Evolutionary conservation across 768 basidiomycete species (phyloP), one percentile per base, ranked within the genome.

Genomic region (Cystobasidium ongulense): DNA sequence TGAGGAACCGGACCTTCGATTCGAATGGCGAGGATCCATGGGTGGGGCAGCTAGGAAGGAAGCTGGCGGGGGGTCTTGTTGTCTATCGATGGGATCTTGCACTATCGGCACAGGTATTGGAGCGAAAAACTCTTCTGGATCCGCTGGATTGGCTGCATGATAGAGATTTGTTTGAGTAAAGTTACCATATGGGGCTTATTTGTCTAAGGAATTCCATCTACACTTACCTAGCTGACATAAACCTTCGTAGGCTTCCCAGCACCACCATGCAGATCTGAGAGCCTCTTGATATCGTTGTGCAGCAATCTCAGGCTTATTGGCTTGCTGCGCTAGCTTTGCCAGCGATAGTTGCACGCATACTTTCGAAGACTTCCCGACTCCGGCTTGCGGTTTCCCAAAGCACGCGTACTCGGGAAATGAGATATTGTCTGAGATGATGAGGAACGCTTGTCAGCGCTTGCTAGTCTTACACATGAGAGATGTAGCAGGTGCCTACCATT

Each of bases 221-320:
- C 3, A 25, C 68, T 35, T 78, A 89, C 93, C 92, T 54, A 91
- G 82, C 35, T 85, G 82, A 80, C 92, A 95, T 38, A 96, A 81
- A 0, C 90, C 92, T 79, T 92, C 90, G 78, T 92, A 90, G 3
- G 92, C 92, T 80, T 96, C 92, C 92, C 92, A 95, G 67, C 93
- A 82, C 80, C 90, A 86, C 36, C 91, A 90, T 79, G 91, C 88
- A 59, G 87, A 80, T 17, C 83, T 80, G 74, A 96, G 83, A 31
- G 91, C 89, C 73, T 87, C 86, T 57, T 84, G 84, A 80, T 89
- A 94, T 78, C 87, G 88, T 67, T 82, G 78, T 29, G 85, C 83
- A n/a, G 92, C 92, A 76, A 86, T 86, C 67, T 89, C 88, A 1
- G 85, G 85, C 73, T 90, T 84, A 80, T 92, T 91, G 62, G 89